Evolutionary conservation across 1,139 yeast species (phyloP).

Genomic region (Yamadazyma dendronema): DNA sequence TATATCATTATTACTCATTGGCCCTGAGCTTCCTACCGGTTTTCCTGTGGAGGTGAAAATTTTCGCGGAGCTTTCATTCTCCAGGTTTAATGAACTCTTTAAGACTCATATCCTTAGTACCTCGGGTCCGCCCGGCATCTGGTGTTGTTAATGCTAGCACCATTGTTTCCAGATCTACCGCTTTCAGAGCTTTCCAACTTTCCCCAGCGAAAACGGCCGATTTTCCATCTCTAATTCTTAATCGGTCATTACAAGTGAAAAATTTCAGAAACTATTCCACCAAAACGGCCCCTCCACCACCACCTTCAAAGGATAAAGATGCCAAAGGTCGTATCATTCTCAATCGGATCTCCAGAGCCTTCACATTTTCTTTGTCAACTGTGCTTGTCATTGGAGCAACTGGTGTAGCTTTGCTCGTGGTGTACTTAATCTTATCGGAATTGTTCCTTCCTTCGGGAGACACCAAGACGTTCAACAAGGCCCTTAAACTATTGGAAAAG

Average conservation of each 20-base stretch:
- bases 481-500: constrained; percentile 71
- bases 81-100: constrained; percentile 2
- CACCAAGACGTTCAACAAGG: constrained; percentile 84
- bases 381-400: constrained; percentile 64
- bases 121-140: background rate
- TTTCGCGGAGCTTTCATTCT: constrained; percentile 3
- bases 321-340: constrained; percentile 39
- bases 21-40: too few relatives aligned
- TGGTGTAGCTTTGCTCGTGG: constrained; percentile 66
- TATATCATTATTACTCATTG: too few relatives aligned
- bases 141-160: background rate
- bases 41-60: too few relatives aligned
- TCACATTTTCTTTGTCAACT: constrained; percentile 62
- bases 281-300: constrained; percentile 26
- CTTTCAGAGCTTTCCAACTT: background rate
- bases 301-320: constrained; percentile 38
- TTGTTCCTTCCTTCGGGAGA: constrained; percentile 87
- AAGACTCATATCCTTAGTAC: constrained; percentile 1
- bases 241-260: background rate
- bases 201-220: background rate
- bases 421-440: constrained; percentile 75
- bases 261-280: constrained; percentile 14
- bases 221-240: background rate
- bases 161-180: background rate
- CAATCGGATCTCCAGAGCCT: constrained; percentile 48